Evolutionary conservation across 2,329 filamentous ascomycete species (phyloP).

Genomic region (Aureobasidium vineae): DNA sequence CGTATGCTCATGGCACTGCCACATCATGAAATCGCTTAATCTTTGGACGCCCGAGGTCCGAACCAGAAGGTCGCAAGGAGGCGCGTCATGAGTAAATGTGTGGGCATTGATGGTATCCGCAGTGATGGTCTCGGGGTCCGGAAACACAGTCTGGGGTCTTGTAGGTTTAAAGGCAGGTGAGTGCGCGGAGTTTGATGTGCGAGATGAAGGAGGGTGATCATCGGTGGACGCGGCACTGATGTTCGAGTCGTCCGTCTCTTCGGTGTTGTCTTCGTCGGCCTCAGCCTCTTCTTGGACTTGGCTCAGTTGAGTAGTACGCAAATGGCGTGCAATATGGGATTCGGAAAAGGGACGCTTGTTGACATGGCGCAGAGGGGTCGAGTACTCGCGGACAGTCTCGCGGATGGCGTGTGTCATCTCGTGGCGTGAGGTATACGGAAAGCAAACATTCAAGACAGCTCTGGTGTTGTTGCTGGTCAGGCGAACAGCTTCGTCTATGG

Average conservation of each 20-base stretch:
- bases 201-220: constrained; percentile 40
- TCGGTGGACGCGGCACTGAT: constrained; percentile 27
- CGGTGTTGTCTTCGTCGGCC: constrained; percentile 11
- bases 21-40: constrained; percentile 97
- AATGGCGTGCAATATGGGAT: constrained; percentile 80
- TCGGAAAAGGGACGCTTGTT: constrained; percentile 74
- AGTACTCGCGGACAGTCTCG: constrained; percentile 83
- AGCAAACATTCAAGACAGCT: constrained; percentile 86
- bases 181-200: constrained; percentile 39
- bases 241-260: constrained; percentile 29
- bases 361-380: constrained; percentile 57
- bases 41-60: constrained; percentile 91
- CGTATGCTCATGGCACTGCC: constrained; percentile 93
- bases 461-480: constrained; percentile 82
- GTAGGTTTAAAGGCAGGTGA: constrained; percentile 43
- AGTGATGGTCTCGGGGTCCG: constrained; percentile 87
- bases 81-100: constrained; percentile 82
- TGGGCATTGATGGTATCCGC: constrained; percentile 77
- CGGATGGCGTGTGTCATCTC: constrained; percentile 91
- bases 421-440: constrained; percentile 93
- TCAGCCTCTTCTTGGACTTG: constrained; percentile 40
- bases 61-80: constrained; percentile 86
- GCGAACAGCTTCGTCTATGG: constrained; percentile 80
- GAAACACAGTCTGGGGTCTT: constrained; percentile 44
- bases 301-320: constrained; percentile 55